Evolutionary conservation across 169 alveolate genomes (phyloP).

Genomic region (Besnoitia besnoiti): DNA sequence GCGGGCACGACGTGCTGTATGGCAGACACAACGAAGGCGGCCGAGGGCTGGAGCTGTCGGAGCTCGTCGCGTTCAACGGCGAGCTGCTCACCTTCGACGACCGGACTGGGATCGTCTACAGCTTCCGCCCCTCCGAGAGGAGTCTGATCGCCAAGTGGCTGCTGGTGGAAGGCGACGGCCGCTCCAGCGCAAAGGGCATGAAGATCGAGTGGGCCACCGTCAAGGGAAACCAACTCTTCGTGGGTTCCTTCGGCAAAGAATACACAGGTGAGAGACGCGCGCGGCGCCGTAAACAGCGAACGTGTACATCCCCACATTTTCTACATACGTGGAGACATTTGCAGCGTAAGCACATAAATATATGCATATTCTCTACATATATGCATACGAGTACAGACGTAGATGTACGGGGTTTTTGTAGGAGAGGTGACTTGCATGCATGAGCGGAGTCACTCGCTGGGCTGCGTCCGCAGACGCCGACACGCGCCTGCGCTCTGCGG

Average conservation of each 20-base stretch:
- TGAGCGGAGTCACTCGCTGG: too few relatives aligned
- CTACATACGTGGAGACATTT: too few relatives aligned
- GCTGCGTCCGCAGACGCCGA: too few relatives aligned
- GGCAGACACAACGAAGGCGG: conserved; percentile 68
- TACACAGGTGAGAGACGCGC: too few relatives aligned
- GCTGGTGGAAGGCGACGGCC: conserved; percentile 73
- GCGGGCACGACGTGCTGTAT: background rate
- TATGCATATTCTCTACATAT: too few relatives aligned
- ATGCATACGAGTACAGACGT: too few relatives aligned
- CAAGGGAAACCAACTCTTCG: conserved; percentile 70
- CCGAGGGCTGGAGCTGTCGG: conserved; percentile 76
- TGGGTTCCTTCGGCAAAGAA: conserved; percentile 76
- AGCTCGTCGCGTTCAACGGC: conserved; percentile 65
- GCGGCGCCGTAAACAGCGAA: too few relatives aligned
- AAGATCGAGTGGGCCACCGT: conserved; percentile 74
- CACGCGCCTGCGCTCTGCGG: too few relatives aligned
- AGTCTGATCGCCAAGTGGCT: conserved; percentile 64
- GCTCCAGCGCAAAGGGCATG: conserved; percentile 70
- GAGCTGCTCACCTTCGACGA: conserved; percentile 72
- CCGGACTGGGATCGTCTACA: conserved; percentile 76
- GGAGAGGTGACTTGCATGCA: too few relatives aligned
- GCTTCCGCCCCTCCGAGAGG: background rate
- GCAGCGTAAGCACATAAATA: too few relatives aligned
- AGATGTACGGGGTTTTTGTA: too few relatives aligned
- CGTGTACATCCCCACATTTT: too few relatives aligned